phyloP scores from a whole-genome alignment of 2,329 filamentous ascomycete species.

The Trichoderma atroviride region DNA sequence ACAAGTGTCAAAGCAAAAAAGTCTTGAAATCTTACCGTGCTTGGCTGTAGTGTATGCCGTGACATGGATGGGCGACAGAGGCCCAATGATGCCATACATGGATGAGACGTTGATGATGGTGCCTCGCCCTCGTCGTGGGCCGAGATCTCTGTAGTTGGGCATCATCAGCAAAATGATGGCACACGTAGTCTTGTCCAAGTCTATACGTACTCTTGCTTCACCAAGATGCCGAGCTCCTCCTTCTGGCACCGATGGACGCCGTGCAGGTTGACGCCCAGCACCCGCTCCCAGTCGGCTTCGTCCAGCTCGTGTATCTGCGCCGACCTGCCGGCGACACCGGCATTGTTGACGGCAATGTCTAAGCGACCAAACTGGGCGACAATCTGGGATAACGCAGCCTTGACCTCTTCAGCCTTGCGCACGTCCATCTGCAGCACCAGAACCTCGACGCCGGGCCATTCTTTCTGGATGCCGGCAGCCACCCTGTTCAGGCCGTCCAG shows the following conservation, averaged over 20 bases:
- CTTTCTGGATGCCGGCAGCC: conserved; percentile 38
- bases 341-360: conserved; percentile 59
- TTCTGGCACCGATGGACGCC: conserved; percentile 61
- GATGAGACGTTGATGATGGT: conserved; percentile 58
- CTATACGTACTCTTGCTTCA: conserved; percentile 48
- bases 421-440: conserved; percentile 51
- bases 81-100: conserved; percentile 53
- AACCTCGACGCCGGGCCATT: conserved; percentile 46
- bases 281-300: conserved; percentile 52
- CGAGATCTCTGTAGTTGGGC: conserved; percentile 37
- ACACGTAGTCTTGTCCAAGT: not conserved
- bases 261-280: conserved; percentile 56
- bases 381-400: conserved; percentile 45
- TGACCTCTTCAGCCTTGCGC: conserved; percentile 45
- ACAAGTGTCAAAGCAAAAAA: not conserved
- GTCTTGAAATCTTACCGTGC: conserved; percentile 43
- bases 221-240: conserved; percentile 55
- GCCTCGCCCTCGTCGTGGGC: conserved; percentile 47
- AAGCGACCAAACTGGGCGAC: conserved; percentile 54
- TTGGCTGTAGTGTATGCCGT: conserved; percentile 56
- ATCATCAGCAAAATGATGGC: not conserved
- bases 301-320: conserved; percentile 49
- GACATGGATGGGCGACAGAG: conserved; percentile 40
- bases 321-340: conserved; percentile 51
- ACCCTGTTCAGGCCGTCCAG: conserved; percentile 38